Base-by-base conservation (phyloP, 306 rosid genomes). In the Glycine tomentella region DNA sequence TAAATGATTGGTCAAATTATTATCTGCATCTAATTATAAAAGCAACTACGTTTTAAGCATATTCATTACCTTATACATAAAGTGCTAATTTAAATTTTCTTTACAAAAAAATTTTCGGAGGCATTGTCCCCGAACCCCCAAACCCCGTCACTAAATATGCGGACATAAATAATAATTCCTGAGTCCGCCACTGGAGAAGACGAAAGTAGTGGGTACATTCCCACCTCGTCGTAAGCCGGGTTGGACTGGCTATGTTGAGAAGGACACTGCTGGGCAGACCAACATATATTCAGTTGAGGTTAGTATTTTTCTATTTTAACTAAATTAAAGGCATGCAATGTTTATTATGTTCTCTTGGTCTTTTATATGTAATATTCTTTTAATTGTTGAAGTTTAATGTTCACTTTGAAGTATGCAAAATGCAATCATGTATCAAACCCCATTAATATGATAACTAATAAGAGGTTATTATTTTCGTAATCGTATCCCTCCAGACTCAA, bases 231-330 rank as follows among this genome's bases (percentile, higher is more conserved):
- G 83, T 13, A 90, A 61, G 44, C 76, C 11, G 3, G 99, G 99
- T 58, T 95, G 94, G 94, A 95, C 99, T 2, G 99, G 99, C 78
- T 95, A 93, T 84, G 97, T 95, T 44, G 99, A 95, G 87, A 93
- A 95, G 86, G 99, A 93, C 83, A 95, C 99, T 66, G 99, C 99
- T 14, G 99, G 99, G 12, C 99, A 95, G 81, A 95, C 97, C 42
- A 95, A 93, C 88, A 95, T 95, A 69, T 95, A 95, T 49, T 95
- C 99, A 5, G 91, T 95, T 6, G 99, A 95, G 97, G 99, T 92
- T 59, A 69, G 96, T 80, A 67, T 50, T 66, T 64, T 33, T 69
- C 31, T 2, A 6, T 57, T 16, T 34, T 14, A 38, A 44, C 74
- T 42, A 10, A 25, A 7, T 65, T 31, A 56, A 59, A 17, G 69